Evolutionary conservation across 495 filamentous ascomycete species (phyloP).

Genomic region (Penicilliopsis zonata): DNA sequence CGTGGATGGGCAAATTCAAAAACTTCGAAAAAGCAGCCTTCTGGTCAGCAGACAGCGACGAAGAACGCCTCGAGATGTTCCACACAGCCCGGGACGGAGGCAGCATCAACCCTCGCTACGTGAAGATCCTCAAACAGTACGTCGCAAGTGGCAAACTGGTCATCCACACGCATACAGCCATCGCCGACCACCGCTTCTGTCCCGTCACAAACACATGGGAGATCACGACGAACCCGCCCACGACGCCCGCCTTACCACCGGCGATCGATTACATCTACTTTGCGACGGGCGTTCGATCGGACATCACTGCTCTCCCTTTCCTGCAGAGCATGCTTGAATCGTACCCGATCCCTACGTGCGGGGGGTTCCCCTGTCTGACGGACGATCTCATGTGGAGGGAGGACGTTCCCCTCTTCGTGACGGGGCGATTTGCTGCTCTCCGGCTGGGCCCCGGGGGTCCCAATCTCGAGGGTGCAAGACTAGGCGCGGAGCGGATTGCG

Average conservation of each 20-base stretch:
- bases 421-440: slow-evolving; percentile 44
- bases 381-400: slow-evolving; percentile 51
- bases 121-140: slow-evolving; percentile 40
- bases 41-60: slow-evolving; percentile 46
- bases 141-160: slow-evolving; percentile 27
- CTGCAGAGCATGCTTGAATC: slow-evolving; percentile 36
- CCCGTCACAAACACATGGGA: slow-evolving; percentile 33
- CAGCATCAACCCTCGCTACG: slow-evolving; percentile 46
- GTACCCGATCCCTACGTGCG: slow-evolving; percentile 38
- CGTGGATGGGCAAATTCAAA: slow-evolving; percentile 57
- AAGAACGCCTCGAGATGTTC: slow-evolving; percentile 48
- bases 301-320: slow-evolving; percentile 37
- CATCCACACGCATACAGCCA: slow-evolving; percentile 37
- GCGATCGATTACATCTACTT: slow-evolving; percentile 52
- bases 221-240: slow-evolving; percentile 34
- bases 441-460: slow-evolving; percentile 47
- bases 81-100: slow-evolving; percentile 46
- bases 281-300: slow-evolving; percentile 43
- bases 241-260: slow-evolving; percentile 33
- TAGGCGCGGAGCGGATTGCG: slow-evolving; percentile 49
- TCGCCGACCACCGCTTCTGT: slow-evolving; percentile 23
- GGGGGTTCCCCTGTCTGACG: slow-evolving; percentile 48
- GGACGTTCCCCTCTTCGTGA: slow-evolving; percentile 48
- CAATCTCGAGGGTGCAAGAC: slow-evolving; percentile 51
- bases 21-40: slow-evolving; percentile 51